Conservation (phyloP, 768 basidiomycete species). For the Collybia mongolica region DNA sequence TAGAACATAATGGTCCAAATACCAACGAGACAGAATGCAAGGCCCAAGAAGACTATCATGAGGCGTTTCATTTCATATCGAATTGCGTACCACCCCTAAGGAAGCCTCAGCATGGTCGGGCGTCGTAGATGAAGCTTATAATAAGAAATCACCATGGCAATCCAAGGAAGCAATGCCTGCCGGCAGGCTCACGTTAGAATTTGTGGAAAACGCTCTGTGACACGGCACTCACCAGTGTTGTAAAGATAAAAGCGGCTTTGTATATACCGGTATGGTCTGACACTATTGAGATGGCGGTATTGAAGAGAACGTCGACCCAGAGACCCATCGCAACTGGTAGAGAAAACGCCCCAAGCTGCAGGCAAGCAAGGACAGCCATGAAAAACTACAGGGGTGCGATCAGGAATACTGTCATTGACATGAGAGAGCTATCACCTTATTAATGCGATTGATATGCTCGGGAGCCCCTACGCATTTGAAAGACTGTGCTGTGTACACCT, state of each 20-base stretch:
- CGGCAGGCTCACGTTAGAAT: background rate
- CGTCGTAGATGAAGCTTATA: background rate
- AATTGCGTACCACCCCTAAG: constrained; percentile 55
- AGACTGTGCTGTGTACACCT: constrained; percentile 46
- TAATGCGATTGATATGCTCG: constrained; percentile 43
- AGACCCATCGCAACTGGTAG: constrained; percentile 48
- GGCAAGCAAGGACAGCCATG: constrained; percentile 49
- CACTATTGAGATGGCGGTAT: constrained; percentile 41
- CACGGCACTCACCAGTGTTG: constrained; percentile 36
- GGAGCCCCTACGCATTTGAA: constrained; percentile 57
- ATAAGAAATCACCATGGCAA: constrained; percentile 36
- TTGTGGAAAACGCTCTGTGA: background rate
- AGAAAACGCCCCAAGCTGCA: constrained; percentile 55
- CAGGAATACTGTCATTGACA: background rate
- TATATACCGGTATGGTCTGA: constrained; percentile 41
- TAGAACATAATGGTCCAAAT: constrained; percentile 47
- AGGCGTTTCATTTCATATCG: constrained; percentile 39
- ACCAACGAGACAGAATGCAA: constrained; percentile 33
- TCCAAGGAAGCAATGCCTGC: constrained; percentile 54
- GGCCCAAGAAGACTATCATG: constrained; percentile 42
- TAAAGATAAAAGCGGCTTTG: constrained; percentile 41
- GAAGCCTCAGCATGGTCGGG: background rate
- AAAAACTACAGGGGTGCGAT: constrained; percentile 37
- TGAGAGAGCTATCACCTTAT: constrained; percentile 34
- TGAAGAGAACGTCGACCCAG: constrained; percentile 54